These are phyloP conservation scores for Microdochium bolleyi DNA, from an alignment of 2,329 filamentous ascomycete species.

Conservation along the genomic window DNA sequence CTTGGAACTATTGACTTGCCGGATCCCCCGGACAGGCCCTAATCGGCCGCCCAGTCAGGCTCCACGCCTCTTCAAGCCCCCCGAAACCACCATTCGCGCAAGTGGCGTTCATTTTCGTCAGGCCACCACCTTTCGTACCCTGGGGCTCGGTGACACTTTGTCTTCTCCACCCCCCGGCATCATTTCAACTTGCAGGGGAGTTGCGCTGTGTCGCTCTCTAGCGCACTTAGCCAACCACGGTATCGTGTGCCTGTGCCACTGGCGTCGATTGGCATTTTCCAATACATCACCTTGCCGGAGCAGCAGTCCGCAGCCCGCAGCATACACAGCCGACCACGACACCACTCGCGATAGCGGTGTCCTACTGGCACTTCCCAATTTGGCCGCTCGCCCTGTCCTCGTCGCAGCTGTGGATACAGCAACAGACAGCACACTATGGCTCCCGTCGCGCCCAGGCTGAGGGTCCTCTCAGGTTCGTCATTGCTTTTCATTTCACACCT, in stretches of 20 bases:
- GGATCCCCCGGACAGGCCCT: not conserved
- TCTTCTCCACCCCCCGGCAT: not conserved
- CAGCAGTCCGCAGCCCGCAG: not conserved
- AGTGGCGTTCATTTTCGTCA: not conserved
- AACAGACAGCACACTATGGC: slow-evolving; percentile 36
- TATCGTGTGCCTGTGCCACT: not conserved
- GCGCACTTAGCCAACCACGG: not conserved
- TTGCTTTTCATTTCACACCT: slow-evolving; percentile 11
- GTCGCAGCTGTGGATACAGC: not conserved
- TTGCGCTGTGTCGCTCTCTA: not conserved
- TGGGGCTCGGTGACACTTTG: not conserved
- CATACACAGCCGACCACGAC: not conserved
- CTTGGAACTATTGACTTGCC: not conserved
- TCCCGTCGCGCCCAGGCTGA: slow-evolving; percentile 51
- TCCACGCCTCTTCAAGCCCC: not conserved
- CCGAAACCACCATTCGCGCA: not conserved
- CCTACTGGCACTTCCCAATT: not conserved
- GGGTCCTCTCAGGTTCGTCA: slow-evolving; percentile 52
- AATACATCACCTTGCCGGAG: not conserved
- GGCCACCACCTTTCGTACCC: not conserved
- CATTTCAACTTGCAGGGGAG: not conserved
- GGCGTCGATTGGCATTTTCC: not conserved
- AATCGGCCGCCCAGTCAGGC: not conserved
- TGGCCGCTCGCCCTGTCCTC: not conserved
- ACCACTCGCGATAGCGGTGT: not conserved